Percentiles rank a stretch among this genome's conserved stretches.
These are phyloP conservation scores for Phytophthora aleatoria DNA, from an alignment of 352 stramenopile species.

Conservation along the genomic window DNA sequence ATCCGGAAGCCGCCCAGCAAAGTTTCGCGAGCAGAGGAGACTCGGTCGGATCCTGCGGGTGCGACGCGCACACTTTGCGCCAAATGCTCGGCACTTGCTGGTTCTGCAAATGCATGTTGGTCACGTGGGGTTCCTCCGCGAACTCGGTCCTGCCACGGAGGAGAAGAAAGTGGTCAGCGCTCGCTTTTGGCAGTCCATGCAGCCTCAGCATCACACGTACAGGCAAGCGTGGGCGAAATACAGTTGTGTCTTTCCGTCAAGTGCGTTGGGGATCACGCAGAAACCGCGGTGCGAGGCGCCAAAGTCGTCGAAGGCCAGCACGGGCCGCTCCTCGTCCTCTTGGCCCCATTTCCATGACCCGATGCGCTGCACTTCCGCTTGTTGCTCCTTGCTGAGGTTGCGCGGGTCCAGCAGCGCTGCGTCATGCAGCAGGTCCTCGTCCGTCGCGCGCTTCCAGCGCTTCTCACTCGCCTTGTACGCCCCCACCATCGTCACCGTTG, in stretches of 20 bases:
- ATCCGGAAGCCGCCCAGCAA: conserved; percentile 72
- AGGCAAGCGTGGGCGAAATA: conserved; percentile 57
- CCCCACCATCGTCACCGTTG: conserved; percentile 19
- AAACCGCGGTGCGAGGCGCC: conserved; percentile 62
- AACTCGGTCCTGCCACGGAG: conserved; percentile 58
- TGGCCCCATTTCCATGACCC: conserved; percentile 43
- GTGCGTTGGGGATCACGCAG: conserved; percentile 63
- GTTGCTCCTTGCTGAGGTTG: conserved; percentile 34
- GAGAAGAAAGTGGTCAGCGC: conserved; percentile 12
- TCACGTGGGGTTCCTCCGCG: conserved; percentile 69
- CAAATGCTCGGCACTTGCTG: conserved; percentile 59
- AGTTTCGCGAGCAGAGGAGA: conserved; percentile 61
- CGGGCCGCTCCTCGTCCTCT: conserved; percentile 34
- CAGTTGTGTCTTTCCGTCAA: conserved; percentile 57
- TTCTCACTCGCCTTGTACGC: conserved; percentile 80
- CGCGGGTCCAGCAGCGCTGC: conserved; percentile 48
- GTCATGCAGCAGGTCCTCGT: conserved; percentile 35
- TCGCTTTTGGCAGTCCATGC: conserved; percentile 1
- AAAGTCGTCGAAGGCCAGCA: conserved; percentile 57
- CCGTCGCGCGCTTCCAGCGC: conserved; percentile 61
- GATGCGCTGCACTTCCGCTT: conserved; percentile 35
- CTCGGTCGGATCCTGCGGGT: conserved; percentile 44
- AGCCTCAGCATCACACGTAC: conserved; percentile 36
- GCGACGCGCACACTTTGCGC: conserved; percentile 43
- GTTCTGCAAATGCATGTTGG: conserved; percentile 77